Evolutionary conservation across 169 alveolate species (phyloP).

Genomic region (Cryptosporidium muris): DNA sequence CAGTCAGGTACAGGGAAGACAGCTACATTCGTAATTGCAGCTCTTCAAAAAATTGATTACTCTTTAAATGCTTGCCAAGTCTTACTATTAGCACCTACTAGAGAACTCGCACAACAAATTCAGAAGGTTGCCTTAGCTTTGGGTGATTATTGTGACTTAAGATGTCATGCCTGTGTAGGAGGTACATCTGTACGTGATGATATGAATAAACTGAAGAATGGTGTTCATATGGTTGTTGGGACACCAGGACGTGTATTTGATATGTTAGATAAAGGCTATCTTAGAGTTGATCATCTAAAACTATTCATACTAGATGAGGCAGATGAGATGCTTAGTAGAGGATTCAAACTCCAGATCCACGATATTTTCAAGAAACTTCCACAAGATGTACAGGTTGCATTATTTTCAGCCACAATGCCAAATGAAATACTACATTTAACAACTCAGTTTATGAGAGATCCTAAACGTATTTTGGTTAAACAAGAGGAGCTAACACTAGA

Average conservation of each 20-base stretch:
- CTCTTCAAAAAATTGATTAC: constrained; percentile 92
- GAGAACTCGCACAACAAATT: constrained; percentile 98
- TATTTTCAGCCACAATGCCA: constrained; percentile 98
- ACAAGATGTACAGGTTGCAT: constrained; percentile 86
- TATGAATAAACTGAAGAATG: constrained; percentile 91
- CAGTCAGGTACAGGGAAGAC: constrained; percentile 99
- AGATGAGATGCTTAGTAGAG: constrained; percentile 99
- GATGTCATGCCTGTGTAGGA: constrained; percentile 96
- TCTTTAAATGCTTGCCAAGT: constrained; percentile 91
- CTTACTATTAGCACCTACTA: constrained; percentile 97
- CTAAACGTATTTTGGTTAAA: constrained; percentile 95
- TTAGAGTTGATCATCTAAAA: constrained; percentile 89
- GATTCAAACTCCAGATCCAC: constrained; percentile 93
- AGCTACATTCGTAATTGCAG: constrained; percentile 96
- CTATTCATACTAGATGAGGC: constrained; percentile 98
- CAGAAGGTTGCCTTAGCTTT: constrained; percentile 90
- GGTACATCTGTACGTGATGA: constrained; percentile 99
- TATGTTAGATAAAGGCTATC: constrained; percentile 93
- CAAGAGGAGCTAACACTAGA: constrained; percentile 98
- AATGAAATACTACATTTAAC: constrained; percentile 94
- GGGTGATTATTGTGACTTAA: constrained; percentile 90
- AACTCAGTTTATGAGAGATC: constrained; percentile 95
- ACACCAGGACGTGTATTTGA: constrained; percentile 99
- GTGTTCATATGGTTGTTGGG: constrained; percentile 99
- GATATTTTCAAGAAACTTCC: constrained; percentile 87